A percentile compares a stretch with the other conserved stretches of the same genome.
Conservation (phyloP, 768 basidiomycete genomes). For the Clitopilus passeckerianus region DNA sequence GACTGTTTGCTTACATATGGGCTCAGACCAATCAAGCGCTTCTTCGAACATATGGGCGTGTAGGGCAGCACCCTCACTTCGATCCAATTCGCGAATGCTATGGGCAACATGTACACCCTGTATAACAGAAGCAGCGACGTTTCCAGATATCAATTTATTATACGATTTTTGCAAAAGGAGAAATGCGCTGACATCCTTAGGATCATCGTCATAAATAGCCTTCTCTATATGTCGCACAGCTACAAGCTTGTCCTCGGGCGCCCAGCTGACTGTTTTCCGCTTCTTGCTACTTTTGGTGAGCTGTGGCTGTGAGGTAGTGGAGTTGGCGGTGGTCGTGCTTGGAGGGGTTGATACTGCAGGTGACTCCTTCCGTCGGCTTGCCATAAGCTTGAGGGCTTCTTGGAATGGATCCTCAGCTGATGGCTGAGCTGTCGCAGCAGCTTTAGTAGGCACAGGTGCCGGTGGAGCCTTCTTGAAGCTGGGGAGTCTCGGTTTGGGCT, state of each 20-base stretch:
- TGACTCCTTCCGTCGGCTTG: slow-evolving; percentile 55
- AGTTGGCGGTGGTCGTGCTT: slow-evolving; percentile 23
- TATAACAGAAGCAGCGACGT: slow-evolving; percentile 25
- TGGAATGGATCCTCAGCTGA: slow-evolving; percentile 78
- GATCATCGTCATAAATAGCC: slow-evolving; percentile 87
- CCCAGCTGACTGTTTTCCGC: slow-evolving; percentile 79
- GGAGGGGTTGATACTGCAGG: slow-evolving; percentile 61
- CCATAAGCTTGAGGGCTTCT: slow-evolving; percentile 75
- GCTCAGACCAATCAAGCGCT: slow-evolving; percentile 82
- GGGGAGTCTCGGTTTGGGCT: slow-evolving; percentile 78
- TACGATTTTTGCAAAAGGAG: slow-evolving; percentile 33
- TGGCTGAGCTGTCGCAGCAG: slow-evolving; percentile 62
- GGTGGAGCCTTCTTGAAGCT: slow-evolving; percentile 78
- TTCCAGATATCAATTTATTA: slow-evolving; percentile 46
- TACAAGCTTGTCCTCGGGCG: slow-evolving; percentile 69
- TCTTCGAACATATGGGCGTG: slow-evolving; percentile 84
- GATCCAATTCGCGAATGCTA: slow-evolving; percentile 81
- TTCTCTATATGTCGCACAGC: slow-evolving; percentile 76
- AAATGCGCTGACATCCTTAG: slow-evolving; percentile 71
- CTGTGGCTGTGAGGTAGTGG: slow-evolving; percentile 23
- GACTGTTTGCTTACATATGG: slow-evolving; percentile 56
- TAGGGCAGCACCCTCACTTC: slow-evolving; percentile 81
- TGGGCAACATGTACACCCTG: slow-evolving; percentile 72
- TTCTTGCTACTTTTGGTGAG: slow-evolving; percentile 46
- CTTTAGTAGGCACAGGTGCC: slow-evolving; percentile 37